These are phyloP conservation scores for Iris macrosiphon DNA, from an alignment of 106 monocot species.

Conservation along the genomic window DNA sequence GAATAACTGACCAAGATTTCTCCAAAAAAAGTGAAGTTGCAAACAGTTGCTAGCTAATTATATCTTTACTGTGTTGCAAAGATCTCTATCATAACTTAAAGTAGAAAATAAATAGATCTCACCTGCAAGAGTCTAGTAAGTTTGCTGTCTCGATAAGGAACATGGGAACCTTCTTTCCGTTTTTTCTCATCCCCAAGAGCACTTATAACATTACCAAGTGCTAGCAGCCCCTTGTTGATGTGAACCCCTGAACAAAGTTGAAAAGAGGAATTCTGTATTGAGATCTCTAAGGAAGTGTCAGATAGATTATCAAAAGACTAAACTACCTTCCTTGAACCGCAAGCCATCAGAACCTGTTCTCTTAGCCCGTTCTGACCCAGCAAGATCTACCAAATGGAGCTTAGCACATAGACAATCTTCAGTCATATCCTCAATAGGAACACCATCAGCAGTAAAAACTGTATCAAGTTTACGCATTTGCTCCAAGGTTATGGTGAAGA, in stretches of 20 bases:
- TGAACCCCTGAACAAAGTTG: slow-evolving; percentile 72
- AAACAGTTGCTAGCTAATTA: too few species aligned
- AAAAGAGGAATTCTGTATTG: neutral
- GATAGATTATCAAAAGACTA: too few species aligned
- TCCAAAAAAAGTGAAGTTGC: too few species aligned
- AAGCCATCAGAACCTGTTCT: slow-evolving; percentile 95
- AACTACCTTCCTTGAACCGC: slow-evolving; percentile 94
- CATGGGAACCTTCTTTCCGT: slow-evolving; percentile 90
- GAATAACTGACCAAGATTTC: too few species aligned
- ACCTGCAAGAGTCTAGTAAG: slow-evolving; percentile 96
- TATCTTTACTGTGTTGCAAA: too few species aligned
- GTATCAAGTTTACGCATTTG: slow-evolving; percentile 84
- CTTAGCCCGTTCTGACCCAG: slow-evolving; percentile 97
- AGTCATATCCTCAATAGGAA: slow-evolving; percentile 52
- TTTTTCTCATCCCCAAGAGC: slow-evolving; percentile 99
- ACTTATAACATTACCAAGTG: slow-evolving; percentile 98
- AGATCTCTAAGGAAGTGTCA: too few species aligned
- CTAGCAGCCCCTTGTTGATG: slow-evolving; percentile 94
- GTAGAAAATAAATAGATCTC: neutral
- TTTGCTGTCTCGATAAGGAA: slow-evolving; percentile 99
- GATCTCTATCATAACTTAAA: too few species aligned
- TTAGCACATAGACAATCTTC: slow-evolving; percentile 96
- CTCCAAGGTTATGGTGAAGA: slow-evolving; percentile 98
- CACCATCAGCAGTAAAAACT: slow-evolving; percentile 40
- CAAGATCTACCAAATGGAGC: slow-evolving; percentile 97